A percentile compares a stretch with the other conserved stretches of the same genome.
Conservation (phyloP, 495 filamentous ascomycete genomes). For the Thozetella sp. region DNA sequence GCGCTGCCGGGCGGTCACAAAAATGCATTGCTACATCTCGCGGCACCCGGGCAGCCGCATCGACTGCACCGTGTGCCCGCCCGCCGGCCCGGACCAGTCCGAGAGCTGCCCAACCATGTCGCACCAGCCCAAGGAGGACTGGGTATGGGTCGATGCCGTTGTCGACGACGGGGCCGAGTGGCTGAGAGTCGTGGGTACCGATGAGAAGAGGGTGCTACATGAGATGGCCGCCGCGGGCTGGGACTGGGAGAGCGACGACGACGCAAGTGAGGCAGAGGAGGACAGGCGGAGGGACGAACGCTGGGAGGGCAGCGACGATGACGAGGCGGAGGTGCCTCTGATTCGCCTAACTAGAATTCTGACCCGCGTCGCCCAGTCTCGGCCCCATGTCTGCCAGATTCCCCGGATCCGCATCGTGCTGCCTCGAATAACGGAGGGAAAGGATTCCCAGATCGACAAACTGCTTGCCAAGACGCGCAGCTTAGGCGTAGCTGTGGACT, state of each 20-base stretch:
- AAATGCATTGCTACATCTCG: background rate
- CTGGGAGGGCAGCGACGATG: background rate
- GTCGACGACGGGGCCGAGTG: constrained; percentile 8
- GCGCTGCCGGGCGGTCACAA: background rate
- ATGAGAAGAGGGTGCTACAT: background rate
- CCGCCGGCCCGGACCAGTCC: background rate
- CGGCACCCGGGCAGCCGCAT: background rate
- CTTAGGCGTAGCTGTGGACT: constrained; percentile 4
- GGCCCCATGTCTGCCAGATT: background rate
- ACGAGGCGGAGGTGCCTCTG: constrained; percentile 1
- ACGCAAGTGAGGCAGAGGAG: background rate
- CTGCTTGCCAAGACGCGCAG: constrained; percentile 6
- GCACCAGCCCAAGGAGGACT: background rate
- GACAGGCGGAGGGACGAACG: background rate
- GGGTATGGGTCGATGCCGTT: constrained; percentile 3
- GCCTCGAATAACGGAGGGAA: constrained; percentile 3
- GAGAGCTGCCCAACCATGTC: background rate
- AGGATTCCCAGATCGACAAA: constrained; percentile 5
- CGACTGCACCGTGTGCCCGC: background rate
- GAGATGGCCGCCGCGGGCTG: constrained; percentile 6
- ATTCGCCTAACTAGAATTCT: background rate
- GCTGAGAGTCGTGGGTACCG: constrained; percentile 2
- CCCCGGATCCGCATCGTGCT: constrained; percentile 1
- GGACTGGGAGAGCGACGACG: constrained; percentile 5
- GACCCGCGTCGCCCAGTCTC: background rate